Base-by-base conservation (phyloP, 2,329 filamentous ascomycete genomes). In the Fusarium nodosum region DNA sequence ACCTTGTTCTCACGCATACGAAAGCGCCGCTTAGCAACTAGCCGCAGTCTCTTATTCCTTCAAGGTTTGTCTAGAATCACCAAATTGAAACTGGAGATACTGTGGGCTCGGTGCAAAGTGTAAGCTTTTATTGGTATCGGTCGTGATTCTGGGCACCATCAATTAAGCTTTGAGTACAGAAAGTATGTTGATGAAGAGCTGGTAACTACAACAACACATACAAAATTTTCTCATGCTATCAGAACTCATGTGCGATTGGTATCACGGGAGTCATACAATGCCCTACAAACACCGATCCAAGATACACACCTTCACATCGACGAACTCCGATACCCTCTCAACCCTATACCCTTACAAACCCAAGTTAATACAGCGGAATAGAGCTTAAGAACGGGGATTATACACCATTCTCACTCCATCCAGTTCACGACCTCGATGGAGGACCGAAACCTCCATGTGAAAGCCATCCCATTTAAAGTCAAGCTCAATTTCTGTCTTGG, bases 381-480 rank as follows among this genome's bases (percentile, higher is more conserved):
- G 8, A 7, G 4, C 22, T 18, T 20, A 18, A 5, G 8, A 16
- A n/a, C 2, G 5, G 10, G 2, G 3, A 24, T 7, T 4, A 12
- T 24, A 20, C 7, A n/a, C 5, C 5, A 18, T 2, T 0, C 9
- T 6, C 16, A 26, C 11, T 5, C 46, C 31, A 7, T 15, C 20
- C 8, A 34, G 7, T 5, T n/a, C 2, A 15, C 8, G 7, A 3
- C 20, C 46, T 7, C 15, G 18, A 9, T 3, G 1, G 11, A 26
- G 18, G 20, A 26, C 5, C 3, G 3, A 50, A 26, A 50, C 3
- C 11, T 50, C 30, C 16, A 50, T n/a, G 3, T 15, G 0, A 3
- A 26, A 1, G 12, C 8, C 20, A 34, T 34, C 11, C 46, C 20
- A 50, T 0, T 18, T 6, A 4, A 50, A 34, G 1, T 5, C 16